Evolutionary conservation across 352 stramenopile species (phyloP).

Genomic region (Globisporangium recalcitrans): DNA sequence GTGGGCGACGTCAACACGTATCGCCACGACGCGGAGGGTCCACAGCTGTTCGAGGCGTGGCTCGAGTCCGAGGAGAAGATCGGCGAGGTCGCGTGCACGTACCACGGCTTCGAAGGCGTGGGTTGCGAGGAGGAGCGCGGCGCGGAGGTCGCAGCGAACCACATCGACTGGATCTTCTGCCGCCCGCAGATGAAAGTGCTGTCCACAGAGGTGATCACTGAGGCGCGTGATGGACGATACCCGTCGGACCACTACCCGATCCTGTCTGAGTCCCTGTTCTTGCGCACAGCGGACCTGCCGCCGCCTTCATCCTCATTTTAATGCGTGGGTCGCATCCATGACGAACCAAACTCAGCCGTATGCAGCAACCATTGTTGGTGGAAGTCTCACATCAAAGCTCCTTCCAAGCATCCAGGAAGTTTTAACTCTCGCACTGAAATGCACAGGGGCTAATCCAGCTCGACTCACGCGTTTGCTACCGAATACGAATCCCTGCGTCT

Average conservation of each 20-base stretch:
- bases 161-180: conserved; percentile 90
- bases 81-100: conserved; percentile 78
- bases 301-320: conserved; percentile 13
- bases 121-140: conserved; percentile 73
- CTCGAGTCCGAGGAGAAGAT: conserved; percentile 57
- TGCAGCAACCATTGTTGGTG: too few relatives aligned
- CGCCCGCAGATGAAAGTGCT: conserved; percentile 73
- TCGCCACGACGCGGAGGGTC: conserved; percentile 54
- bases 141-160: conserved; percentile 61
- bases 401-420: too few relatives aligned
- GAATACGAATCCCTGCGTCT: too few relatives aligned
- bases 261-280: conserved; percentile 73
- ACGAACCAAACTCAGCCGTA: too few relatives aligned
- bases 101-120: conserved; percentile 82
- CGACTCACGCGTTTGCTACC: too few relatives aligned
- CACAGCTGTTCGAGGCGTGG: conserved; percentile 70
- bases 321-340: too few relatives aligned
- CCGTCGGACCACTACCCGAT: conserved; percentile 87
- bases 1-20: conserved; percentile 87
- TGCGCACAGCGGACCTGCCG: conserved; percentile 46
- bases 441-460: too few relatives aligned
- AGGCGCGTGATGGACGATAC: conserved; percentile 73
- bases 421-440: too few relatives aligned
- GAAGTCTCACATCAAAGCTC: too few relatives aligned
- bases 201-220: conserved; percentile 76